Percentiles rank a stretch among this genome's conserved stretches.
Evolutionary conservation across 176 grass and related monocot genomes (phyloP).

Genomic region (Ampelocalamus luodianensis): DNA sequence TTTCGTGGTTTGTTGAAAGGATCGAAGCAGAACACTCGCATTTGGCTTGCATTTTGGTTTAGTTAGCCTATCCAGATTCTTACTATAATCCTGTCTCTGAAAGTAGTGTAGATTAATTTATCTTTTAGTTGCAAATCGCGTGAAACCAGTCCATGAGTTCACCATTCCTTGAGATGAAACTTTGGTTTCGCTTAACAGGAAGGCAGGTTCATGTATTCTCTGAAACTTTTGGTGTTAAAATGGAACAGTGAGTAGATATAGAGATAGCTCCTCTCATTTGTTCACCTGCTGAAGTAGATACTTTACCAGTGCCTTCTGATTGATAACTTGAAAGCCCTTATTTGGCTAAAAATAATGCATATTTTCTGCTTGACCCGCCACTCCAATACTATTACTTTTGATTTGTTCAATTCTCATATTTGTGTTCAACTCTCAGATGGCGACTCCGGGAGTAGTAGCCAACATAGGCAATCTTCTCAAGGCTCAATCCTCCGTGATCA

Average conservation of each 20-base stretch:
- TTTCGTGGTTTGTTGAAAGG: background rate
- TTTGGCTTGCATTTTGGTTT: too few species aligned
- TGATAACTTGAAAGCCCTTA: background rate
- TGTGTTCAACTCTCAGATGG: too few species aligned
- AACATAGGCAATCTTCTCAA: background rate
- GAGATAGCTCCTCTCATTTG: background rate
- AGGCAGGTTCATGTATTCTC: background rate
- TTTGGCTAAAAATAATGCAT: background rate
- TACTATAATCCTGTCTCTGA: background rate
- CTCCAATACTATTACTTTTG: too few species aligned
- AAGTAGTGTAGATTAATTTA: background rate
- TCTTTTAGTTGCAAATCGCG: background rate
- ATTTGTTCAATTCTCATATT: too few species aligned
- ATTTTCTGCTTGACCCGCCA: background rate
- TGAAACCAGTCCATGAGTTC: background rate
- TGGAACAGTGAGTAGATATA: background rate
- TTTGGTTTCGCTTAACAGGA: background rate
- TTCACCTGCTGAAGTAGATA: background rate
- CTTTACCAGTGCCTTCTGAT: background rate
- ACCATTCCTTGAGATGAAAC: background rate
- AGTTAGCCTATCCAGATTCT: background rate
- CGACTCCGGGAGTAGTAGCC: background rate
- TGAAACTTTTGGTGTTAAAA: background rate
- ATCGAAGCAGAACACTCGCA: too few species aligned
- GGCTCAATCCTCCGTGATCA: background rate